Evolutionary conservation across 2,329 filamentous ascomycete genomes (phyloP), one percentile per base, ranked within the genome.

Genomic region (Orbilia javanica): DNA sequence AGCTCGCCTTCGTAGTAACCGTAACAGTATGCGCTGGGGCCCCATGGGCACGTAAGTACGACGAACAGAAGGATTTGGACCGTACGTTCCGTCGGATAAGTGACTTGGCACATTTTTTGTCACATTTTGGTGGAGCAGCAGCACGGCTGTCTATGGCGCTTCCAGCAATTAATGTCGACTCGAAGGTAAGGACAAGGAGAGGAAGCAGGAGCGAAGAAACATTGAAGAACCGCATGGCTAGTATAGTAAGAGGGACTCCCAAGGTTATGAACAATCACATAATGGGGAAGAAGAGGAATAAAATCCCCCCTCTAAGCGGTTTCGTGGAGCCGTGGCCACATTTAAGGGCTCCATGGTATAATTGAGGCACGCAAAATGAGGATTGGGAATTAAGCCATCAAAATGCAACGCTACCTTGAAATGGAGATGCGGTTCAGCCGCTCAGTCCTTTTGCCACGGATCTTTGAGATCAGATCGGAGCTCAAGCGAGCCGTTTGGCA

Each of bases 401-500:
- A 60, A 60, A 60, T 42, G 34, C 55, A 60, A 60, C 55, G 55
- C 36, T 60, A 42, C 55, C 55, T 10, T 66, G 57, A 71, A 66
- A 31, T 62, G 46, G 25, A 36, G 69, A 27, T 72, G 48, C 11
- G 36, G 52, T 46, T 52, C 66, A 29, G 64, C 66, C 55, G 67
- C 66, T 34, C 73, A 67, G 44, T 39, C 42, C 7, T 62, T 71
- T 42, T 78, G 73, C 66, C 52, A 70, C 36, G 31, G 67, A 57
- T 72, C 27, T 55, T 18, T 53, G 13, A 48, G 36, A 60, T 90
- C 7, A 89, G 88, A 15, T 84, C 86, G 82, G 86, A 88, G 79
- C 87, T 87, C 50, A 91, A 86, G 83, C 90, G 92, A 57, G 27
- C 27, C 22, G n/a, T 10, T 46, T 18, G 15, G n/a, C 29, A 22